Conservation (phyloP, 2,329 filamentous ascomycete species). For the Verticillium albo-atrum region DNA sequence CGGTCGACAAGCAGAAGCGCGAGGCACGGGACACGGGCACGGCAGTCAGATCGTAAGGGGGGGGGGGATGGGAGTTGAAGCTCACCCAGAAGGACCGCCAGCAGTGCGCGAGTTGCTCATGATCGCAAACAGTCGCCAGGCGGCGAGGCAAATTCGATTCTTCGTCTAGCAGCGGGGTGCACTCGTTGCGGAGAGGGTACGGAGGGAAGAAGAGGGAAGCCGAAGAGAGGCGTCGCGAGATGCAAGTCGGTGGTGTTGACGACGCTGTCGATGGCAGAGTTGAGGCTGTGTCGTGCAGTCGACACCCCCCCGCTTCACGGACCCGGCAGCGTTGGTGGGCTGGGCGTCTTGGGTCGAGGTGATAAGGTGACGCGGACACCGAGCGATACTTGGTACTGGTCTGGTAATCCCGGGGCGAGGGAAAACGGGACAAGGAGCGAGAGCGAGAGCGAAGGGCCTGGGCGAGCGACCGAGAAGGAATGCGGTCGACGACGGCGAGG, state of each 20-base stretch:
- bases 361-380: conserved; percentile 12
- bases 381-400: not conserved
- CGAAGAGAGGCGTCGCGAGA: not conserved
- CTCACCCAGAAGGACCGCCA: not conserved
- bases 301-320: conserved; percentile 12
- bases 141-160: not conserved
- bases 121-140: not conserved
- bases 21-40: not conserved
- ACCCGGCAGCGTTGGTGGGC: conserved; percentile 7
- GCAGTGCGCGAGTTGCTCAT: not conserved
- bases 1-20: not conserved
- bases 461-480: conserved; percentile 3
- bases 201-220: not conserved
- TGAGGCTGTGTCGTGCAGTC: conserved; percentile 15
- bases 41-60: not conserved
- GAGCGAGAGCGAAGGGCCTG: conserved; percentile 22
- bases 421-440: not conserved
- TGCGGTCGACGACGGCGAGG: not conserved
- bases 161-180: not conserved
- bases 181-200: not conserved
- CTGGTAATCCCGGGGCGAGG: not conserved
- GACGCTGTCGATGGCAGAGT: conserved; percentile 11
- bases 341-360: conserved; percentile 10
- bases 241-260: conserved; percentile 4
- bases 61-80: not conserved